phyloP scores from a whole-genome alignment of 73 alveolate genomes.

The Paramecium biaurelia region DNA sequence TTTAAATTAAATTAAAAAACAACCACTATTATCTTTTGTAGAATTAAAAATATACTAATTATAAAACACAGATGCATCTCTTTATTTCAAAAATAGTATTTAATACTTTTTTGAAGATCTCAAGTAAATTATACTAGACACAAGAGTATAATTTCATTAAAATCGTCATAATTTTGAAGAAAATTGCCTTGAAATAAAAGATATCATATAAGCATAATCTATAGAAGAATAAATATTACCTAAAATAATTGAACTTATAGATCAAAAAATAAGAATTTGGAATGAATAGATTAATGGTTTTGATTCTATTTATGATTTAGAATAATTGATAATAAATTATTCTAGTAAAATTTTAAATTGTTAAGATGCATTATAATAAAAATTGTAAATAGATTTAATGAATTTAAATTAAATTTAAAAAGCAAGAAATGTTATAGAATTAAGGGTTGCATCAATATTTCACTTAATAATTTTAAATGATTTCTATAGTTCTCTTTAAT shows the following conservation, averaged over 20 bases:
- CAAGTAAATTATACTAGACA: neutral
- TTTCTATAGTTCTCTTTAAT: neutral
- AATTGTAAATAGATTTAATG: neutral
- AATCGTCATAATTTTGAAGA: neutral
- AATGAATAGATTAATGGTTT: neutral
- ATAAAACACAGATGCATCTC: neutral
- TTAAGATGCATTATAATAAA: neutral
- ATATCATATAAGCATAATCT: neutral
- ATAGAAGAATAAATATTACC: neutral
- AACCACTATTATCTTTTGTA: neutral
- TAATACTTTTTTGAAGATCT: neutral
- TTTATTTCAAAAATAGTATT: neutral
- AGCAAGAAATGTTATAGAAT: neutral
- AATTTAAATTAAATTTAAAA: neutral
- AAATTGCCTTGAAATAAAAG: neutral
- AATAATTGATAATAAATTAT: neutral
- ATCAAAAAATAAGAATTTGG: neutral
- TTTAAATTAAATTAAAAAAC: neutral
- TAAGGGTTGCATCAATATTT: neutral
- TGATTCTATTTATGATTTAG: neutral
- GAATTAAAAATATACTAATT: neutral
- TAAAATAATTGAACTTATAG: neutral
- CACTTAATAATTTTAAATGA: neutral
- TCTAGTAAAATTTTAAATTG: neutral
- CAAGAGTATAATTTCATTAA: neutral